Evolutionary conservation across 2,329 filamentous ascomycete species (phyloP), one percentile per base, ranked within the genome.

Genomic region (Alternaria conjuncta): DNA sequence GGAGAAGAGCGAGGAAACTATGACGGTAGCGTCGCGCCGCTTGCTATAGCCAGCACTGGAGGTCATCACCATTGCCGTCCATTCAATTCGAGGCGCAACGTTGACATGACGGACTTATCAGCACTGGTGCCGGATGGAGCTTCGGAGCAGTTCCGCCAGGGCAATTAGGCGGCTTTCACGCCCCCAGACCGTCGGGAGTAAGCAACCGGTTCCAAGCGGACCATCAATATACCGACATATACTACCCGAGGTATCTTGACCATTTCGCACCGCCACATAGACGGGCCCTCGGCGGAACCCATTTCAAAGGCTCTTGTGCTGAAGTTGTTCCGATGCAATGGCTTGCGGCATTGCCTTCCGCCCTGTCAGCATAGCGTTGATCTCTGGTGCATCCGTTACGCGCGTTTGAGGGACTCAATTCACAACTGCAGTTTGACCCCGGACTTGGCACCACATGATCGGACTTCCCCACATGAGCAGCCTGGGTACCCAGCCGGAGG

Each of bases 391-490:
- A 58, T 41, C 65, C 32, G 54, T 57, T 60, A 45, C 55, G 43
- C 60, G 59, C 60, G 45, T 55, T 60, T 54, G 49, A 53, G 55
- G 21, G 41, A 45, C 60, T 61, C 61, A 41, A 57, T 65, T 66
- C 67, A 69, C 69, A 45, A 64, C 58, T 62, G 61, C 57, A 60
- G 56, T 54, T 60, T 56, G 55, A 64, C 66, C 73, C 69, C 72
- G 66, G 55, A 65, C 74, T 78, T 76, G 75, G 75, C 75, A 53
- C 49, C 49, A 53, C 55, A 66, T 73, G 72, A 70, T 75, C 75
- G 76, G 74, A 74, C 75, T 77, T 77, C 76, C 76, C 76, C 76
- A 78, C 71, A 73, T 67, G 65, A 65, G 59, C 60, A 57, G 62
- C 62, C 66, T 72, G 56, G 50, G 45, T 43, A 56, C 73, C 57